A percentile compares a stretch with the other conserved stretches of the same genome.
Conservation (phyloP, 2,329 filamentous ascomycete genomes). For the Verticillium nubilum region DNA sequence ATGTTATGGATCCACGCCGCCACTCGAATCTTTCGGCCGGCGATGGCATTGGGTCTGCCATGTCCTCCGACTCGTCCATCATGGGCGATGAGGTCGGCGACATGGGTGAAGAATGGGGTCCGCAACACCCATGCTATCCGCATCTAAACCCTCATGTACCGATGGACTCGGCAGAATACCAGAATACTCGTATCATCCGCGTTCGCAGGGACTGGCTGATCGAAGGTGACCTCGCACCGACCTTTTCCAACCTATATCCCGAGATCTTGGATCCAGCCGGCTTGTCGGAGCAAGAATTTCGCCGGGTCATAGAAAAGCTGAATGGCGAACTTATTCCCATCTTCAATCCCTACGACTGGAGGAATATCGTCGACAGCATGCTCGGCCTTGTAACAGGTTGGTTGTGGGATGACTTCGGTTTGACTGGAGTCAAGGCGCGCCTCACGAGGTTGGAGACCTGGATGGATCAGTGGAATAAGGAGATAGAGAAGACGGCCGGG, state of each 20-base stretch:
- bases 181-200: constrained; percentile 81
- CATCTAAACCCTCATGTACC: constrained; percentile 91
- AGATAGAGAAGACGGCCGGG: constrained; percentile 53
- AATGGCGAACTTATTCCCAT: constrained; percentile 72
- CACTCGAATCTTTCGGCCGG: constrained; percentile 43
- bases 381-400: constrained; percentile 83
- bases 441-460: constrained; percentile 68
- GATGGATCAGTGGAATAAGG: constrained; percentile 81
- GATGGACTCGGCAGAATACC: constrained; percentile 65
- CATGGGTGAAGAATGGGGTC: constrained; percentile 81
- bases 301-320: constrained; percentile 72
- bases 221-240: constrained; percentile 82
- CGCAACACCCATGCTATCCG: constrained; percentile 88
- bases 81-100: constrained; percentile 60
- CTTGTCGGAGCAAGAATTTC: constrained; percentile 80
- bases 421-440: constrained; percentile 68
- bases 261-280: constrained; percentile 87
- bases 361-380: constrained; percentile 75
- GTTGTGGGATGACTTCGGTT: constrained; percentile 87
- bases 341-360: constrained; percentile 71
- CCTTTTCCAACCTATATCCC: constrained; percentile 92
- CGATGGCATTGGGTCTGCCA: constrained; percentile 47
- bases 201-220: constrained; percentile 89
- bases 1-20: constrained; percentile 33
- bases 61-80: constrained; percentile 56